phyloP scores from a whole-genome alignment of 768 basidiomycete genomes.

The Suillus variegatus region DNA sequence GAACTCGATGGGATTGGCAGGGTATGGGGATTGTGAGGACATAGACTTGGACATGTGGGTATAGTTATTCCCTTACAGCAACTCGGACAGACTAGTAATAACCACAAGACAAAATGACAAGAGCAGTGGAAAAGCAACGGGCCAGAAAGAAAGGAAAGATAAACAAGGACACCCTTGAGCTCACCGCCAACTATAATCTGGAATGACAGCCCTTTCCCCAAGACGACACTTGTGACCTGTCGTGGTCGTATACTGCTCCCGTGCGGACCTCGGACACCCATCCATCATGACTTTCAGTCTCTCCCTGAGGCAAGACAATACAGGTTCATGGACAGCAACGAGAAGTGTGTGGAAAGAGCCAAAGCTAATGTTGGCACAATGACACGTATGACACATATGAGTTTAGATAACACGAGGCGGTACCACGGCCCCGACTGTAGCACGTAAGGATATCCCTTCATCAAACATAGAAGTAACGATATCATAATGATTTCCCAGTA shows the following conservation, averaged over 20 bases:
- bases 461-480: neutral
- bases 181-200: constrained; percentile 6
- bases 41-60: constrained; percentile 21
- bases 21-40: constrained; percentile 15
- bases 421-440: neutral
- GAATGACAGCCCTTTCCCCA: constrained; percentile 6
- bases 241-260: neutral
- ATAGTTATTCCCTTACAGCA: constrained; percentile 9
- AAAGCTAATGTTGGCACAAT: neutral
- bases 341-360: neutral
- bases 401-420: neutral
- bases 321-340: neutral
- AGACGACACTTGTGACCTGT: neutral
- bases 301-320: constrained; percentile 2
- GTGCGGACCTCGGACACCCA: constrained; percentile 21
- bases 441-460: constrained; percentile 2
- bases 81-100: constrained; percentile 16
- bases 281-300: neutral
- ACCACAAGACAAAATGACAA: constrained; percentile 18
- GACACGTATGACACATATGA: neutral
- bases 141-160: constrained; percentile 19
- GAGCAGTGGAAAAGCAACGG: constrained; percentile 9
- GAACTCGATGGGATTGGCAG: constrained; percentile 19
- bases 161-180: constrained; percentile 9
- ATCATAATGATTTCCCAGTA: neutral